phyloP scores from a whole-genome alignment of 1,139 yeast genomes.

The Protomyces inundatus region DNA sequence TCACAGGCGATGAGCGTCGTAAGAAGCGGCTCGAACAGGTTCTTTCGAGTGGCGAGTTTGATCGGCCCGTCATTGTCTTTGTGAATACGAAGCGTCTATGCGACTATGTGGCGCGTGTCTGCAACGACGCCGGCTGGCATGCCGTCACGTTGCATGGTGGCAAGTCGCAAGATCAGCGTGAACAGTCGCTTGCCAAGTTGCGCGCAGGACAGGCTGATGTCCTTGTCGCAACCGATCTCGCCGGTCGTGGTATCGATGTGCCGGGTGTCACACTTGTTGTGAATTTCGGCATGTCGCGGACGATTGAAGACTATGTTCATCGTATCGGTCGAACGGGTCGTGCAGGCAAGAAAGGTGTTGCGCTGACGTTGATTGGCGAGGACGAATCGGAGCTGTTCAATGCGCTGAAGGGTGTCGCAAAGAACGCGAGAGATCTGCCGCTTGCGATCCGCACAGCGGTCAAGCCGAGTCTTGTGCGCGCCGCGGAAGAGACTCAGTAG shows the following conservation, averaged over 20 bases:
- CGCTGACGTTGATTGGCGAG: slow-evolving; percentile 63
- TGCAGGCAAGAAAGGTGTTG: slow-evolving; percentile 75
- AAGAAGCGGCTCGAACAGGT: slow-evolving; percentile 40
- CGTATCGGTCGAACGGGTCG: slow-evolving; percentile 96
- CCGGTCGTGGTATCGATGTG: slow-evolving; percentile 93
- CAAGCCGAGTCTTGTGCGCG: neutral
- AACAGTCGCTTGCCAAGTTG: slow-evolving; percentile 63
- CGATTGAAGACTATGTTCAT: slow-evolving; percentile 80
- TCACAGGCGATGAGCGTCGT: slow-evolving; percentile 43
- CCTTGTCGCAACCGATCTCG: slow-evolving; percentile 89
- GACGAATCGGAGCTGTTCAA: slow-evolving; percentile 52
- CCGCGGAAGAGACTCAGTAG: neutral
- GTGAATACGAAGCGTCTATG: slow-evolving; percentile 72
- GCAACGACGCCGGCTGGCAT: slow-evolving; percentile 47
- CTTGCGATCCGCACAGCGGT: neutral
- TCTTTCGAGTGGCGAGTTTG: slow-evolving; percentile 39
- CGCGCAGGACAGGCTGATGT: slow-evolving; percentile 57
- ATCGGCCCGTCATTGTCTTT: slow-evolving; percentile 68
- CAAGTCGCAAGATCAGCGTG: slow-evolving; percentile 81
- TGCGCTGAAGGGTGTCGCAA: slow-evolving; percentile 45
- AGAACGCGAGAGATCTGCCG: slow-evolving; percentile 29
- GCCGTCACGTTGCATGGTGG: slow-evolving; percentile 78
- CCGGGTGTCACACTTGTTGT: slow-evolving; percentile 78
- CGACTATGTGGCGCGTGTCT: slow-evolving; percentile 54
- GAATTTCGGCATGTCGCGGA: slow-evolving; percentile 75